Evolutionary conservation across 2,329 filamentous ascomycete genomes (phyloP), one percentile per base, ranked within the genome.

Genomic region (Ciborinia camelliae): DNA sequence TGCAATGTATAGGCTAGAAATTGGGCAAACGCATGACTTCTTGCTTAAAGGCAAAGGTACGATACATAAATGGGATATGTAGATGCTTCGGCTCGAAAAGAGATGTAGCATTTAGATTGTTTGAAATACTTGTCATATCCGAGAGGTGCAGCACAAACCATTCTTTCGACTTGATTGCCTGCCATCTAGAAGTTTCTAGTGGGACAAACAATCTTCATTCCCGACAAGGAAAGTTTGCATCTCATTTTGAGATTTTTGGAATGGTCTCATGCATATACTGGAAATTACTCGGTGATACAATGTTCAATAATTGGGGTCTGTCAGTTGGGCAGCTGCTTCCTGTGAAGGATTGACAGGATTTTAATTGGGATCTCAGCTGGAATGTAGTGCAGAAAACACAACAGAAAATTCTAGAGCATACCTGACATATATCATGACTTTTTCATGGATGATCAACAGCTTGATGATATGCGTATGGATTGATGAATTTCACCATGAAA

Each of bases 91-190:
- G 41, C n/a, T 47, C n/a, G 55, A 35, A 41, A 35, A 35, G 28
- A 47, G 7, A 4, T 23, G 15, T 18, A 35, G 4, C 18, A 30
- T 58, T 26, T 35, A 8, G 20, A 35, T 35, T 45, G 20, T 58
- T 58, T 47, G 41, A 26, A 4, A 35, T 58, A 58, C 55, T 45
- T 41, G 55, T 23, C 55, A 58, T 47, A 58, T 58, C 55, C 55
- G 55, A 58, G 32, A 45, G 26, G 39, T 47, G 30, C 30, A 47
- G 35, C 55, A n/a, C 55, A 58, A 58, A 58, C 55, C 26, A 47
- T 58, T 12, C 39, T 35, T 35, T 58, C 55, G 28, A 58, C 35
- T 39, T 23, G 28, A 2, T 28, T 23, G 26, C 30, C 28, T 58
- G 12, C 20, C 23, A 9, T 1, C 41, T 35, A 35, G 41, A 41